These are phyloP conservation scores for Sarcocystis neurona DNA, from an alignment of 169 alveolate genomes.

Conservation along the genomic window DNA sequence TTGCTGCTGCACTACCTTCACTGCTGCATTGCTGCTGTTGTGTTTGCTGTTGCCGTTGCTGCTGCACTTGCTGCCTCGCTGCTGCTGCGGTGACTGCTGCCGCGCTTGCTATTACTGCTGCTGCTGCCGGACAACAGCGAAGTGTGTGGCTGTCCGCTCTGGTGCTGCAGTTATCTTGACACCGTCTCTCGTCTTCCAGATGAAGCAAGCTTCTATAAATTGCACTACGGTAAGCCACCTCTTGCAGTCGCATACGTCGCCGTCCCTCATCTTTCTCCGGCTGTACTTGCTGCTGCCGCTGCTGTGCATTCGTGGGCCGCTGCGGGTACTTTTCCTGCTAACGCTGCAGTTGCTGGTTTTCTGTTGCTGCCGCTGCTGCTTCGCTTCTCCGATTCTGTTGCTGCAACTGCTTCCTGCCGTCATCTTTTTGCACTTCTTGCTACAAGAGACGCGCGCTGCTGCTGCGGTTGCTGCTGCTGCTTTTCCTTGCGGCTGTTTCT, in stretches of 20 bases:
- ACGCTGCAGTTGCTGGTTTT: neutral
- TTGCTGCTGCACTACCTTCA: too few species aligned
- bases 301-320: neutral
- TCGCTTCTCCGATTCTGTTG: neutral
- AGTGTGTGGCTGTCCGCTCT: neutral
- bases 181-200: neutral
- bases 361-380: neutral
- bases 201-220: slow-evolving; percentile 4
- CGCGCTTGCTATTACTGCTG: too few species aligned
- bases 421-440: too few species aligned
- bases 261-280: neutral
- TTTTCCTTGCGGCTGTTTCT: too few species aligned
- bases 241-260: neutral
- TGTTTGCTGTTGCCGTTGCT: too few species aligned
- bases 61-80: too few species aligned
- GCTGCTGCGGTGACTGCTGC: too few species aligned
- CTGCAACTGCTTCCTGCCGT: neutral
- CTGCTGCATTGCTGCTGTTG: too few species aligned
- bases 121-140: too few species aligned
- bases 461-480: too few species aligned
- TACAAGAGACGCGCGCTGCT: too few species aligned
- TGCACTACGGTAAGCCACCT: slow-evolving; percentile 4
- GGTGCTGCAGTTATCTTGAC: neutral
- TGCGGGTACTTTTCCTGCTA: neutral
- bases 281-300: neutral